phyloP scores from a whole-genome alignment of 2,329 filamentous ascomycete genomes.

The Fusarium mangiferae region DNA sequence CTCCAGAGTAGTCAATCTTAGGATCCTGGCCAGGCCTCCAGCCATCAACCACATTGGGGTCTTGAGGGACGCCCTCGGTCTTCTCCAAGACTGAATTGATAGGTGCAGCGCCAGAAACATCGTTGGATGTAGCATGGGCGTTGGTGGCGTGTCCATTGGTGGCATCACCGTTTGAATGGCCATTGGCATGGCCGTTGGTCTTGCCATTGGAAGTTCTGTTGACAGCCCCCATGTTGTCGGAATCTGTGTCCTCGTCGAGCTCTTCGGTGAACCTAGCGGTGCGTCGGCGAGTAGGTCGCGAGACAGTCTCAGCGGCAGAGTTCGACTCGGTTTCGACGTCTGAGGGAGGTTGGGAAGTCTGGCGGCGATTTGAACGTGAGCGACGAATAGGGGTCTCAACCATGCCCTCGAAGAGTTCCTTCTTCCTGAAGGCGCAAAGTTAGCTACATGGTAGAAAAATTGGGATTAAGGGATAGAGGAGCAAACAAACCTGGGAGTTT shows the following conservation, averaged over 20 bases:
- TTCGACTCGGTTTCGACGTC: constrained; percentile 63
- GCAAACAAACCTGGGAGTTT: constrained; percentile 51
- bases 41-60: constrained; percentile 57
- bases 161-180: constrained; percentile 27
- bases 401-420: constrained; percentile 71
- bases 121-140: constrained; percentile 32
- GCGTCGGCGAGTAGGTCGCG: constrained; percentile 57
- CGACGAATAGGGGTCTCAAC: constrained; percentile 64
- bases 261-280: constrained; percentile 62
- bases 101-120: constrained; percentile 16
- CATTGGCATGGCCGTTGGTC: constrained; percentile 39
- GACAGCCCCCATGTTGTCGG: constrained; percentile 43
- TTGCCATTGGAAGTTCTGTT: constrained; percentile 41
- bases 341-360: constrained; percentile 58
- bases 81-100: constrained; percentile 27
- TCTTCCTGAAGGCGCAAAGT: constrained; percentile 58
- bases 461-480: neutral
- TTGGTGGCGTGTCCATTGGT: constrained; percentile 47
- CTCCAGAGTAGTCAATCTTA: constrained; percentile 70
- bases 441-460: neutral
- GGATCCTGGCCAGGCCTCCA: constrained; percentile 70
- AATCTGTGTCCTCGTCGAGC: constrained; percentile 56
- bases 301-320: constrained; percentile 54
- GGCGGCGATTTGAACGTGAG: constrained; percentile 61
- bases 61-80: constrained; percentile 31